A percentile compares a stretch with the other conserved stretches of the same genome.
Conservation (phyloP, 2,329 filamentous ascomycete species). For the Pleomassaria siparia region DNA sequence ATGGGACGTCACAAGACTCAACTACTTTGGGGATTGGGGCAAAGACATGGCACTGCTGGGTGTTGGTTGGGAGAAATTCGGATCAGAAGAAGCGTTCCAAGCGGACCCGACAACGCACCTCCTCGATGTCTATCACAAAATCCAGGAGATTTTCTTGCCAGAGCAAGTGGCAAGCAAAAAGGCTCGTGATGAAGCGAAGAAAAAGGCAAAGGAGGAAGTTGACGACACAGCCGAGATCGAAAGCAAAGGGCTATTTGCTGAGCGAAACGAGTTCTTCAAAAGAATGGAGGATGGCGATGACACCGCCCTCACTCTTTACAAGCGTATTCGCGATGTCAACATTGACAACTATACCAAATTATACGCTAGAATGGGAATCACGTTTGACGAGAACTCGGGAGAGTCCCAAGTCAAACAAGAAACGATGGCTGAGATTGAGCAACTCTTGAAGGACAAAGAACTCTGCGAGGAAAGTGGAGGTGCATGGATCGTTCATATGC, state of each 20-base stretch:
- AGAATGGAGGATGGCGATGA: constrained; percentile 69
- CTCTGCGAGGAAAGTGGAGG: constrained; percentile 72
- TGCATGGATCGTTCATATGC: constrained; percentile 71
- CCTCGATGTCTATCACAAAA: constrained; percentile 69
- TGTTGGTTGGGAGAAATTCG: constrained; percentile 67
- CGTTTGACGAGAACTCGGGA: constrained; percentile 71
- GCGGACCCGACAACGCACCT: constrained; percentile 70
- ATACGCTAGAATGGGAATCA: constrained; percentile 70
- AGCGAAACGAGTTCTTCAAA: constrained; percentile 61
- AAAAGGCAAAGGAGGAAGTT: constrained; percentile 53
- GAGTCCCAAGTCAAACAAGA: constrained; percentile 72
- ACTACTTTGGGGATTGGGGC: constrained; percentile 71
- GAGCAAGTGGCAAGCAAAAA: constrained; percentile 57
- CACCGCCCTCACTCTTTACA: constrained; percentile 63
- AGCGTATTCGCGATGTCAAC: constrained; percentile 66
- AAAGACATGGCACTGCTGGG: constrained; percentile 64
- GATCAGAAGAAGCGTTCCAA: constrained; percentile 63
- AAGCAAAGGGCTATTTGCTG: constrained; percentile 31
- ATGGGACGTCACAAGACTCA: constrained; percentile 64
- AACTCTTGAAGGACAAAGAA: constrained; percentile 63
- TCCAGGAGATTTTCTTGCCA: constrained; percentile 62
- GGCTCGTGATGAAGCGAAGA: constrained; percentile 51
- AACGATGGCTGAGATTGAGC: constrained; percentile 65
- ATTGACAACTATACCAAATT: constrained; percentile 68
- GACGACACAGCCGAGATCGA: constrained; percentile 33